These are phyloP conservation scores for Citrus maxima DNA, from an alignment of 345 rosid species.

Conservation along the genomic window DNA sequence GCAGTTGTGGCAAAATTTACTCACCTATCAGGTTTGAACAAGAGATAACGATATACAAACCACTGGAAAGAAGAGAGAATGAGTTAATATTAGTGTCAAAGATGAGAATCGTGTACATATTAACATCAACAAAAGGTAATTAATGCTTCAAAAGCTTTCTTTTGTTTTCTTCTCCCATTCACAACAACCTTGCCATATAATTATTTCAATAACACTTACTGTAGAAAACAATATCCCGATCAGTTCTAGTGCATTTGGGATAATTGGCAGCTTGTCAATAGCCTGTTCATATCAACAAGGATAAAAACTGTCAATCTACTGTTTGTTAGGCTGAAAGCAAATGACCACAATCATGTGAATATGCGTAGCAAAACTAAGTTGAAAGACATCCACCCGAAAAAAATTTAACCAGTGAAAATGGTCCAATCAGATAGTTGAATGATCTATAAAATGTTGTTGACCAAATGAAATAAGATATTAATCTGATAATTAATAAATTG, in stretches of 20 bases:
- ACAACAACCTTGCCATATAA: not conserved
- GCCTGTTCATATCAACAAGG: slow-evolving; percentile 35
- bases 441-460: not conserved
- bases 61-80: slow-evolving; percentile 49
- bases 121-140: not conserved
- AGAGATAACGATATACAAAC: slow-evolving; percentile 86
- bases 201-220: slow-evolving; percentile 39
- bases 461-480: not conserved
- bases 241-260: slow-evolving; percentile 64
- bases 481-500: not conserved
- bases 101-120: not conserved
- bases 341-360: not conserved
- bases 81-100: slow-evolving; percentile 14
- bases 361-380: not conserved
- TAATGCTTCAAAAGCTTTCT: not conserved
- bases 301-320: slow-evolving; percentile 1
- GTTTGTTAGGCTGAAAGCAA: not conserved
- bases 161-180: not conserved
- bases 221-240: slow-evolving; percentile 72
- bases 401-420: not conserved
- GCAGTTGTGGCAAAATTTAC: slow-evolving; percentile 13
- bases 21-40: slow-evolving; percentile 88
- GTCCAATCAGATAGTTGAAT: not conserved
- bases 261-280: slow-evolving; percentile 73
- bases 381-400: not conserved